Percentiles rank a stretch among this genome's conserved stretches.
Conservation (phyloP, 1,139 yeast species). For the Lodderomyces oxycetoniae region DNA sequence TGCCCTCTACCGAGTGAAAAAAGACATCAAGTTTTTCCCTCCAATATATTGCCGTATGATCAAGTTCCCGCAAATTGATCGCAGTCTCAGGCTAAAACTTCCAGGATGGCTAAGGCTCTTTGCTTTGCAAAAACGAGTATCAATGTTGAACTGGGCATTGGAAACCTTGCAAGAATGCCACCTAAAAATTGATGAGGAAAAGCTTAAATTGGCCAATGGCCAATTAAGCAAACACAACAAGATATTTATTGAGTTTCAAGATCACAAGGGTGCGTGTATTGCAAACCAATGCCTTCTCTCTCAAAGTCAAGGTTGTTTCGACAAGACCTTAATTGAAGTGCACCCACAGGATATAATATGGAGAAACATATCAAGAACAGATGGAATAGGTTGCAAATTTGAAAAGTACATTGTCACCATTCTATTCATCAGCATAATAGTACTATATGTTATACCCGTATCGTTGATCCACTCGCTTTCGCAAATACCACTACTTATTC, state of each 20-base stretch:
- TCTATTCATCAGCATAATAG: constrained; percentile 41
- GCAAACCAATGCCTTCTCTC: constrained; percentile 53
- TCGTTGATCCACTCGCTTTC: constrained; percentile 65
- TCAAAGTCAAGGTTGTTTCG: constrained; percentile 37
- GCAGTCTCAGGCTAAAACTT: constrained; percentile 20
- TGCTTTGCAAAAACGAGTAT: constrained; percentile 19
- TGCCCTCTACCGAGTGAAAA: constrained; percentile 3
- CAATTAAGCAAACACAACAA: constrained; percentile 29
- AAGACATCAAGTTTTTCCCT: constrained; percentile 26
- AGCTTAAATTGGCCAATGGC: constrained; percentile 16
- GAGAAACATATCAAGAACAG: constrained; percentile 45
- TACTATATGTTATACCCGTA: constrained; percentile 68
- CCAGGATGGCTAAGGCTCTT: constrained; percentile 31
- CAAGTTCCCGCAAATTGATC: constrained; percentile 24
- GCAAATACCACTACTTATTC: constrained; percentile 56
- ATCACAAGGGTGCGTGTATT: constrained; percentile 45
- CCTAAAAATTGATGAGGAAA: constrained; percentile 21
- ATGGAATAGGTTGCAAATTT: constrained; percentile 26
- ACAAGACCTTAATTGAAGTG: constrained; percentile 42
- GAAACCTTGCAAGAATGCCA: constrained; percentile 18
- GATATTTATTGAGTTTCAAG: constrained; percentile 50
- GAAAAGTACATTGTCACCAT: constrained; percentile 41
- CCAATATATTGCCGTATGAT: constrained; percentile 22
- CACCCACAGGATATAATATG: constrained; percentile 59
- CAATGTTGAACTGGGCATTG: constrained; percentile 28